Base-by-base conservation (phyloP, 805 yeast species). In the Ogataea paradorogensis region DNA sequence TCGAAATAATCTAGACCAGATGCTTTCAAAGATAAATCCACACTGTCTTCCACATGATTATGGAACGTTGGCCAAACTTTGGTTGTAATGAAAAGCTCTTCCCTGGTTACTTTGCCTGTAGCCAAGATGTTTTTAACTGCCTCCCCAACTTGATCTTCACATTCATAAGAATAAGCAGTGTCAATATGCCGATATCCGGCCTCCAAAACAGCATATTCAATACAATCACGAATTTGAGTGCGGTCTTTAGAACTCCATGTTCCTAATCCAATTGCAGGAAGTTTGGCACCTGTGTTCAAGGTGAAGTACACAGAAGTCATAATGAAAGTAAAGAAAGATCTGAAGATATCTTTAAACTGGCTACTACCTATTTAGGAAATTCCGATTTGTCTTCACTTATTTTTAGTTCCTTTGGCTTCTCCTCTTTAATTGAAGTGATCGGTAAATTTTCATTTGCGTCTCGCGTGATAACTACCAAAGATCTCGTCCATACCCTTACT, bases 391-490 rank as follows among this genome's bases (percentile, higher is more conserved):
- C 25, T 23, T 7, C 7, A 23, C n/a, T 11, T 9, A 11, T 3
- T 4, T 9, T 23, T 23, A 4, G 7, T 23, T 5, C 74, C 74
- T 33, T 65, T 47, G 3, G 66, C 50, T 32, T 69, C 66, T 2
- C 66, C 65, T 25, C 54, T 59, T 46, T 74, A 35, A 35, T 60
- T 4, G 61, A 48, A 42, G 65, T 65, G 0, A 78, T 80, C 0
- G 90, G 82, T n/a, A 1, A 74, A 76, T 0, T 89, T 87, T 89
- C 93, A 84, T 46, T 68, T 78, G 2, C 70, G 70, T 25, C 77
- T 69, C 40, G 76, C 69, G 58, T 85, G 85, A 63, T 85, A 85
- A 18, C 64, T 63, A 1, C 79, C 78, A 40, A 84, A 59, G 15
- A 67, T 75, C 3, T 67, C 76, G 7, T 83, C 82, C 55, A 84